phyloP scores from a whole-genome alignment of 2,329 filamentous ascomycete genomes.

The Fusarium aywerte region DNA sequence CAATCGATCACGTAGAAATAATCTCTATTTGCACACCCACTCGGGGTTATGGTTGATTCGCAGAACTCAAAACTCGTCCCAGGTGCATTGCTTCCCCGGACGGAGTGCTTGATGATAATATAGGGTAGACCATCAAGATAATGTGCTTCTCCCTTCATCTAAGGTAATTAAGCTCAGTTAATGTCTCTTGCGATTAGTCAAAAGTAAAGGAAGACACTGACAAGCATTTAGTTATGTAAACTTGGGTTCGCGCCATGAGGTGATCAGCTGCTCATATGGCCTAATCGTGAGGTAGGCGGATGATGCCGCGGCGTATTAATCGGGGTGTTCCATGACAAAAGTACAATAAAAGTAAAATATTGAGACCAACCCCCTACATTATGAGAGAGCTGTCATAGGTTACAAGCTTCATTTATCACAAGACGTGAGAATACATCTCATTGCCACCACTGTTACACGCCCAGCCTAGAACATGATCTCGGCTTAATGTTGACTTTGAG shows the following conservation, averaged over 20 bases:
- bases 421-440: too few relatives aligned
- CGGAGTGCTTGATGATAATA: background rate
- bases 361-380: too few relatives aligned
- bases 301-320: too few relatives aligned
- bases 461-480: background rate
- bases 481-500: background rate
- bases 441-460: background rate
- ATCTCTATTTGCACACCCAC: too few relatives aligned
- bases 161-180: background rate
- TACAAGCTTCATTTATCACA: background rate
- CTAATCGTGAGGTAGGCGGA: background rate
- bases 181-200: too few relatives aligned
- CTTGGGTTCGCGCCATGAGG: too few relatives aligned
- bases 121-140: background rate
- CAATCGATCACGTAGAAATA: background rate
- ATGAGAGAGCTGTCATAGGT: too few relatives aligned
- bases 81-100: background rate
- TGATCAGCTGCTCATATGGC: background rate
- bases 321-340: too few relatives aligned
- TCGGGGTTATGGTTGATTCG: background rate
- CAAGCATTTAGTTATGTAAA: background rate
- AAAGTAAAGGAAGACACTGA: too few relatives aligned
- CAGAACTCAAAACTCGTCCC: background rate
- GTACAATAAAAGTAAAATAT: background rate
- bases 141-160: background rate